Evolutionary conservation across 2,329 filamentous ascomycete species (phyloP).

Genomic region (Helminthosporium solani): DNA sequence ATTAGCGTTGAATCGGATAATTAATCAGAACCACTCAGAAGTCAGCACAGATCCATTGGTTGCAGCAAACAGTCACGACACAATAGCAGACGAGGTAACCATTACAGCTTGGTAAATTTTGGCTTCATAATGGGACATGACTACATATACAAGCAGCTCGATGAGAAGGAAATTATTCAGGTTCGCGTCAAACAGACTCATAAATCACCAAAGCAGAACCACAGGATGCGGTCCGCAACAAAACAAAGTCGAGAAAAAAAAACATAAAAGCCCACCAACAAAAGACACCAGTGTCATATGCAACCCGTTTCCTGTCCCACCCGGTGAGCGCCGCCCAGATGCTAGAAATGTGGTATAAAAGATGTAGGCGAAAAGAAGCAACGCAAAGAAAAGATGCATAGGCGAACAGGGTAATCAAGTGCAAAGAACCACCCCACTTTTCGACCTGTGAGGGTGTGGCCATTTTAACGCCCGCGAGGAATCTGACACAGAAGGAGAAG

Average conservation of each 20-base stretch:
- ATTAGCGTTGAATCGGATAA: too few species aligned
- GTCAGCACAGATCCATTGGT: too few species aligned
- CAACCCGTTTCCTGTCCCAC: constrained; percentile 1
- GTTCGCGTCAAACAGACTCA: too few species aligned
- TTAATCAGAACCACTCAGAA: too few species aligned
- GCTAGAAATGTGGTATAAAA: neutral
- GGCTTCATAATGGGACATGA: neutral
- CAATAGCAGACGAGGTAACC: too few species aligned
- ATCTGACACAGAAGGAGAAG: neutral
- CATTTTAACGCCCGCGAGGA: constrained; percentile 27
- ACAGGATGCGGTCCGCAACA: neutral
- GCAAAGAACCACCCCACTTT: constrained; percentile 20
- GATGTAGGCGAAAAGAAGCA: neutral
- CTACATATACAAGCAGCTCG: neutral
- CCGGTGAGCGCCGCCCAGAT: neutral
- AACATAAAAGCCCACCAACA: neutral
- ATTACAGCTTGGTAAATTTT: neutral
- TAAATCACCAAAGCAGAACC: too few species aligned
- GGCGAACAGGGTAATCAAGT: constrained; percentile 17
- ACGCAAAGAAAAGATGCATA: constrained; percentile 6
- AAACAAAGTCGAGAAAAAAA: neutral
- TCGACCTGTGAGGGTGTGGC: constrained; percentile 25
- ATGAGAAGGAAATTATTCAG: neutral
- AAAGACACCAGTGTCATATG: constrained; percentile 10
- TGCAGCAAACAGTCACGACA: too few species aligned